Evolutionary conservation across 176 grass and related monocot genomes (phyloP), one percentile per base, ranked within the genome.

Genomic region (Hsuehochloa calcarea): DNA sequence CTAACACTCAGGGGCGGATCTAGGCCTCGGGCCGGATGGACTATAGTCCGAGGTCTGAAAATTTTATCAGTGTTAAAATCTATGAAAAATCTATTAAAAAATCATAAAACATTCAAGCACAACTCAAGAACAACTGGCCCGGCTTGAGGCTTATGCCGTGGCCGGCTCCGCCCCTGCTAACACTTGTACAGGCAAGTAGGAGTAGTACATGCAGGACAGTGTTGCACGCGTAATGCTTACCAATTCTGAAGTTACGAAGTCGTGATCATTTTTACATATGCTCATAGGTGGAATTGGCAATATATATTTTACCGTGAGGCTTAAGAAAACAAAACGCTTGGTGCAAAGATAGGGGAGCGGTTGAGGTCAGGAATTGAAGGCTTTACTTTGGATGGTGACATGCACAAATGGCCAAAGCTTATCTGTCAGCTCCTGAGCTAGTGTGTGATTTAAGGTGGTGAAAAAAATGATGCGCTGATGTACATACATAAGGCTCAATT

Each of bases 361-460:
- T 74, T 79, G 40, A 3, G 54, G 5, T 74, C 47, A 68, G 49
- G 15, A 9, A 41, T 1, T 31, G 22, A 43, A 35, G 15, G 8
- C 16, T 58, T 52, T 26, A 52, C 51, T 52, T 70, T 35, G 77
- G 52, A 73, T 38, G 52, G 43, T 43, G 83, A 82, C 71, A 77
- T 47, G 83, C 83, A 85, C 52, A 19, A 35, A 75, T 38, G 50
- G 15, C 38, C 29, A 43, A 43, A 74, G 68, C 76, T 85, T 80
- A 85, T 80, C 71, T 43, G 47, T 50, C 14, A 5, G 47, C 4
- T 16, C 5, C 4, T 50, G 47, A 5, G 47, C 14, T 16, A 16
- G 14, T 15, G 47, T 47, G 46, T 49, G 46, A 14, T 26, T 38
- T 75, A 0, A 3, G 6, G 8, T 41, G 25, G 29, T 0, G 1